phyloP scores from a whole-genome alignment of 169 alveolate species.

The Plasmodium relictum region DNA sequence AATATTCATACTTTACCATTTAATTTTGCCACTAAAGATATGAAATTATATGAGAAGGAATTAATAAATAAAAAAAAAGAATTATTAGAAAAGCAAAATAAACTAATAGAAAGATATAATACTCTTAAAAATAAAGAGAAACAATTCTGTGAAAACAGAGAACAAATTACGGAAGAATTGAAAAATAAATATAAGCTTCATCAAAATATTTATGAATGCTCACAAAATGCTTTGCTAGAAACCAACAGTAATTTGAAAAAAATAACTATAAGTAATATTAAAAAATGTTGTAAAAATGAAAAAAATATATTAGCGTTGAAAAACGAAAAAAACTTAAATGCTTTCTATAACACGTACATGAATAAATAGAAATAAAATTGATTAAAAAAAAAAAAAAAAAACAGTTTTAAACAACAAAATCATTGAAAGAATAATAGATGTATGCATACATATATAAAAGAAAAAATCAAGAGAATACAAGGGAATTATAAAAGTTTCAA shows the following conservation, averaged over 20 bases:
- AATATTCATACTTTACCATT: slow-evolving; percentile 59
- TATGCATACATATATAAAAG: no score
- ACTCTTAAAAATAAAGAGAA: slow-evolving; percentile 24
- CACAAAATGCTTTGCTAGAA: slow-evolving; percentile 30
- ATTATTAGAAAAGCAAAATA: slow-evolving; percentile 44
- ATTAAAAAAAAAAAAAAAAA: no score
- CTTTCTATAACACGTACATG: no score
- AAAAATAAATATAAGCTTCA: slow-evolving; percentile 44
- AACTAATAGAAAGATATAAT: slow-evolving; percentile 21
- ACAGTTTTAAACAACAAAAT: no score
- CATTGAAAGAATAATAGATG: no score
- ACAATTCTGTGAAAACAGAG: slow-evolving; percentile 42
- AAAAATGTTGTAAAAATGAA: slow-evolving; percentile 8
- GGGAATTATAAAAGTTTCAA: no score
- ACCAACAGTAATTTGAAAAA: slow-evolving; percentile 33
- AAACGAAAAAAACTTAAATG: not conserved
- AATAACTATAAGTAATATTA: slow-evolving; percentile 39
- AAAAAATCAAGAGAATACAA: no score
- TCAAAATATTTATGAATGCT: slow-evolving; percentile 32
- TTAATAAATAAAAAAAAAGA: slow-evolving; percentile 31
- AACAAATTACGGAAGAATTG: slow-evolving; percentile 27
- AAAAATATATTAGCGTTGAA: not conserved
- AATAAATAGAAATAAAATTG: no score
- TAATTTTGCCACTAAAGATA: slow-evolving; percentile 65
- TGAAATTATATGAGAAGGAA: slow-evolving; percentile 45